Base-by-base conservation (phyloP, 2,329 filamentous ascomycete genomes). In the Onygena corvina region DNA sequence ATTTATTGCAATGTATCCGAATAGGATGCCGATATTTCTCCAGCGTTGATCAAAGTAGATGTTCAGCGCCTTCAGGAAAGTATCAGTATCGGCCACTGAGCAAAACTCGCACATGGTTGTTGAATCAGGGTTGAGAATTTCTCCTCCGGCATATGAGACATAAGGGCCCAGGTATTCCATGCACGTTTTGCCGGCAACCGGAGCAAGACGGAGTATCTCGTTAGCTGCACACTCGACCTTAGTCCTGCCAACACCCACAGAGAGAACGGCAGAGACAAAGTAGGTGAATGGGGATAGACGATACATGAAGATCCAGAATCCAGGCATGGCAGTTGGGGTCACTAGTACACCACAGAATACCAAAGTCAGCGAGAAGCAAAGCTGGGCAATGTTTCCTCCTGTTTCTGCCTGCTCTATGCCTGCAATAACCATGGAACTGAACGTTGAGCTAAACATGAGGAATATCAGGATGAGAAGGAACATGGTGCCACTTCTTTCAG, bases 241-340 rank as follows among this genome's bases (percentile, higher is more conserved):
- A 2, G 60, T 57, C 2, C 59, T 59, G 0, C 61, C 51, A 1
- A 68, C 42, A 1, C 67, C 66, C 0, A 61, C 63, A 0, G 64
- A 61, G 6, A 67, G 52, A 12, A 73, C 61, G 1, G 66, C 60
- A n/a, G 66, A 65, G 3, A 72, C 67, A 3, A 71, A 64, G 48
- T 85, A 86, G 0, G 79, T 84, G 52, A 84, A 80, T 0, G 80
- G 81, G 0, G 75, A 79, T 8, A 79, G 70, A 21, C 77, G 74
- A 63, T 86, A 84, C 83, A 86, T 86, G 67, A 85, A 86, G 53
- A 79, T 78, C 83, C 83, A 88, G 68, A 87, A 87, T 0, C 77
- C 73, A 0, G 83, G 83, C 1, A 87, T 70, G 0, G 72, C 70
- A 2, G 59, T 52, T 0, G 80, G 76, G 0, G 73, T 64, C 52